Evolutionary conservation across 2,329 filamentous ascomycete genomes (phyloP).

Genomic region (Claviceps monticola): DNA sequence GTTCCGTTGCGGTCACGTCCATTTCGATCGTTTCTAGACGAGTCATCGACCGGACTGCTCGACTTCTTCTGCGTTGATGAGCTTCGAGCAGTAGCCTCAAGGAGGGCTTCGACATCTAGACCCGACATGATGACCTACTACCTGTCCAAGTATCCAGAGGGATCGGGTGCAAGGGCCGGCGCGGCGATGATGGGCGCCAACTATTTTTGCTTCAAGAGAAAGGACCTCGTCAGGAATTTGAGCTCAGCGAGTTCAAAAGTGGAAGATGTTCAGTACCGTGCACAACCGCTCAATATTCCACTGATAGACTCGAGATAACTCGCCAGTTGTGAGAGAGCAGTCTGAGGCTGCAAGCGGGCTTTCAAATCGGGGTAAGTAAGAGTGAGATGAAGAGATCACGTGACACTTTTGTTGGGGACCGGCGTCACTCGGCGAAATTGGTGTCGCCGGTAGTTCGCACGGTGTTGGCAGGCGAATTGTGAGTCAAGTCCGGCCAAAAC

Average conservation of each 20-base stretch:
- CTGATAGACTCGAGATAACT: neutral
- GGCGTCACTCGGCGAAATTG: neutral
- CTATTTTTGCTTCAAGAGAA: neutral
- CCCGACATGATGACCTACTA: slow-evolving; percentile 28
- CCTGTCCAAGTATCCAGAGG: neutral
- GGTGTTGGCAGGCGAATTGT: no score
- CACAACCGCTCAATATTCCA: neutral
- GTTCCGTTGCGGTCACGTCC: slow-evolving; percentile 28
- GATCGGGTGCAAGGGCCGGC: neutral
- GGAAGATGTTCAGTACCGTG: neutral
- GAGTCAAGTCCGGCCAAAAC: no score
- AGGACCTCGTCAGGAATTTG: neutral
- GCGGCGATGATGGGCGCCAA: neutral
- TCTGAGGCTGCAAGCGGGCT: neutral
- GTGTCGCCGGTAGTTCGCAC: no score
- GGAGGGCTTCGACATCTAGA: slow-evolving; percentile 73
- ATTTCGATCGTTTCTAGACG: slow-evolving; percentile 27
- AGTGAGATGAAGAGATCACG: neutral
- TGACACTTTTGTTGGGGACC: neutral
- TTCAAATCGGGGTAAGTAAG: neutral
- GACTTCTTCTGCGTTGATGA: slow-evolving; percentile 34
- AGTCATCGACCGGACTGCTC: slow-evolving; percentile 35
- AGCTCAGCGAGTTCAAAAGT: neutral
- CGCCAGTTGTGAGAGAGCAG: neutral
- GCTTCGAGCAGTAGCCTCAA: slow-evolving; percentile 68